phyloP scores from a whole-genome alignment of 352 stramenopile genomes.

The Phytopythium mirpurense region DNA sequence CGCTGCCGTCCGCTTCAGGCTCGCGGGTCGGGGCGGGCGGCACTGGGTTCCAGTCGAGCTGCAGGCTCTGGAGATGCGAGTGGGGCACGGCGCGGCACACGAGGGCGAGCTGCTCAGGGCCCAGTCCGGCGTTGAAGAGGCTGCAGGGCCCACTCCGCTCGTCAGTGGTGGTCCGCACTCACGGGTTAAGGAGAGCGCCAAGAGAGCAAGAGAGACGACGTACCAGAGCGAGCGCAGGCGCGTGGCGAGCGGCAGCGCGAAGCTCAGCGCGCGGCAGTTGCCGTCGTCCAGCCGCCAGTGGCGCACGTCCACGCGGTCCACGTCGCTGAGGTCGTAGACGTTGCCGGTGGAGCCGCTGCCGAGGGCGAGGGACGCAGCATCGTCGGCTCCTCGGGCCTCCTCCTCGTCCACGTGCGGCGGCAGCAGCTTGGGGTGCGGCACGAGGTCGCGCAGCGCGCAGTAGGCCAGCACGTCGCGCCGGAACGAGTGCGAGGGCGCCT shows the following conservation, averaged over 20 bases:
- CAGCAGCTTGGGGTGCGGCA: constrained; percentile 60
- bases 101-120: constrained; percentile 37
- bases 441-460: constrained; percentile 42
- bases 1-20: too few relatives aligned
- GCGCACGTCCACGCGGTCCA: constrained; percentile 47
- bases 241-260: constrained; percentile 35
- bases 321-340: constrained; percentile 57
- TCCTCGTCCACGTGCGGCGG: constrained; percentile 57
- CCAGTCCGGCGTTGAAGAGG: constrained; percentile 59
- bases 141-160: constrained; percentile 13
- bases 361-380: too few relatives aligned
- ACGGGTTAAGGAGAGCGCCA: too few relatives aligned
- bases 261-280: constrained; percentile 48
- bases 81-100: constrained; percentile 45
- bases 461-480: constrained; percentile 60
- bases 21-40: background rate
- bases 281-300: constrained; percentile 68
- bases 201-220: background rate
- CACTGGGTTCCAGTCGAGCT: constrained; percentile 64
- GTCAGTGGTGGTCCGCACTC: background rate
- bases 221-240: constrained; percentile 57
- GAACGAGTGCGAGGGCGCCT: constrained; percentile 30
- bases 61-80: constrained; percentile 44
- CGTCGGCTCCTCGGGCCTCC: constrained; percentile 35
- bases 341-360: constrained; percentile 14